Evolutionary conservation across 2,329 filamentous ascomycete genomes (phyloP), one percentile per base, ranked within the genome.

Genomic region (Phialophora verrucosa): DNA sequence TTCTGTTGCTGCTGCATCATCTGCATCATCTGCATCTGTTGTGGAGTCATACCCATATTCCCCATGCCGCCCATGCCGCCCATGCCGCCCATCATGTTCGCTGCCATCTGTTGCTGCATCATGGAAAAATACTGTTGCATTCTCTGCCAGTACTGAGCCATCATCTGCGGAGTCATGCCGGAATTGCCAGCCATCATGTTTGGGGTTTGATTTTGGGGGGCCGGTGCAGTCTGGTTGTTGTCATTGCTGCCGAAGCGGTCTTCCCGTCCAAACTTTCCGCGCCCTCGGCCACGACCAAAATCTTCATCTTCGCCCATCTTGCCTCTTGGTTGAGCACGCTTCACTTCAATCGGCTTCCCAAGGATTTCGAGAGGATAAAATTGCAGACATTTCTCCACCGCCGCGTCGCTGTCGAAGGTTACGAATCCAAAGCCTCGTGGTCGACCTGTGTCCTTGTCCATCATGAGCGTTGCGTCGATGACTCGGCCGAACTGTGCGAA

Each of bases 401-500:
- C 95, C 17, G 92, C 89, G 75, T 99, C 95, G 72, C 90, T 96
- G 79, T 99, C 95, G 73, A 99, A 99, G 0, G 95, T 99, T 61
- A 99, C 95, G 78, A 99, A 99, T 14, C 95, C 95, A 75, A 99
- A 99, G 1, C 95, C 95, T 75, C 95, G 87, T 2, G 95, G 95
- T 49, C 95, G 88, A n/a, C 95, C 95, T 0, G 95, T 99, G 78
- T 99, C 95, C 80, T 99, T 99, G 78, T 99, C 95, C 89, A 99
- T 99, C 95, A 99, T 99, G 2, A 99, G 87, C 0, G 95, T 99
- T 1, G 95, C 95, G 80, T 99, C 95, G 47, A 99, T 90, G 23
- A 99, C 95, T 68, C 94, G 90, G 31, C 95, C 95, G 74, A 98
- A 99, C 75, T 97, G 92, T 75, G 91, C 92, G 81, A 99, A 99